These are phyloP conservation scores for Gleditsia sinensis DNA, from an alignment of 306 rosid genomes.

Conservation along the genomic window DNA sequence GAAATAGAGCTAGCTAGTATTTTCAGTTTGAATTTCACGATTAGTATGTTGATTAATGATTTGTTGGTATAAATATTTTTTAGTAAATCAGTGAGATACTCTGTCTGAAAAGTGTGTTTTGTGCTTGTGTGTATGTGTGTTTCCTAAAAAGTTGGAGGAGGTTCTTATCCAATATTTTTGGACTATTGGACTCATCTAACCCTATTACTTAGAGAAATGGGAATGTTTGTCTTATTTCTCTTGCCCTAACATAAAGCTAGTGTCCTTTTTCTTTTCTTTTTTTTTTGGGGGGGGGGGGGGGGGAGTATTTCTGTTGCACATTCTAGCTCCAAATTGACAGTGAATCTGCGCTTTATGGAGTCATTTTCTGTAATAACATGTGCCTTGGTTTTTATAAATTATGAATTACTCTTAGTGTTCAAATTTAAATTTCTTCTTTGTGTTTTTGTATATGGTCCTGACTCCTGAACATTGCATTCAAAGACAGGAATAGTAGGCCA, in stretches of 20 bases:
- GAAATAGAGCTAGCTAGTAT: not conserved
- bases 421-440: not conserved
- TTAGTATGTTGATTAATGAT: conserved; percentile 3
- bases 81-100: conserved; percentile 24
- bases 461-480: conserved; percentile 13
- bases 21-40: not conserved
- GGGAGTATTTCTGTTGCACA: not conserved
- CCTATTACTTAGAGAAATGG: not conserved
- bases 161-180: not conserved
- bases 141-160: not conserved
- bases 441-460: no score
- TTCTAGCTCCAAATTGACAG: not conserved
- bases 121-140: not conserved
- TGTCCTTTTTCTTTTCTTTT: no score
- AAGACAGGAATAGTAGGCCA: conserved; percentile 60
- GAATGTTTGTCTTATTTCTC: conserved; percentile 10
- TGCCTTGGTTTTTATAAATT: not conserved
- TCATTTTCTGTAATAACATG: not conserved
- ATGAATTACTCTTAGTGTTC: not conserved
- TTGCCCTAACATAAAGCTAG: not conserved
- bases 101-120: not conserved
- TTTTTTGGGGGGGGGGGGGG: not conserved
- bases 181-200: not conserved
- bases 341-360: not conserved
- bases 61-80: conserved; percentile 1